Conservation (phyloP, 2,329 filamentous ascomycete genomes). For the Diatrype stigma region DNA sequence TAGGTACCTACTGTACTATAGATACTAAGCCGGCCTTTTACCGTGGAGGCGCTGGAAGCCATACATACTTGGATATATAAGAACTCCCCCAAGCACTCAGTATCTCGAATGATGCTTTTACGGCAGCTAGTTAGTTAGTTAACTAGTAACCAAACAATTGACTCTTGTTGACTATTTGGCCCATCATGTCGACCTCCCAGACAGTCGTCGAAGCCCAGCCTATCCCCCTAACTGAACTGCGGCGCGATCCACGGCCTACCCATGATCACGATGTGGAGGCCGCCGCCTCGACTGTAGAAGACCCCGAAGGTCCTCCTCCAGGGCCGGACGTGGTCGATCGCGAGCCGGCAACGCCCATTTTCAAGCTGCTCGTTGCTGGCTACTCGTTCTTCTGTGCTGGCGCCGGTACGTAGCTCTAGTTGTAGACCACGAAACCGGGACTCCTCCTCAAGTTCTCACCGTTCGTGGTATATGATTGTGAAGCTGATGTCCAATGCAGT, state of each 20-base stretch:
- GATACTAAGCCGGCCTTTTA: neutral
- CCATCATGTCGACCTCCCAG: neutral
- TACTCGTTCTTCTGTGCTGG: slow-evolving; percentile 65
- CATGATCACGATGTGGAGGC: slow-evolving; percentile 14
- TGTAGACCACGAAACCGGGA: no score
- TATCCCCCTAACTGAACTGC: slow-evolving; percentile 19
- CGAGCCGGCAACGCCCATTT: slow-evolving; percentile 20
- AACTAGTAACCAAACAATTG: neutral
- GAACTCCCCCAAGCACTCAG: neutral
- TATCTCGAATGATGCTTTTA: neutral
- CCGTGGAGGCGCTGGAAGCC: neutral
- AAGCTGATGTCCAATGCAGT: neutral
- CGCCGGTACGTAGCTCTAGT: slow-evolving; percentile 21
- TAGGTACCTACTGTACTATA: no score
- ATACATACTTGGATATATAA: neutral
- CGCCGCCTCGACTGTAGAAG: slow-evolving; percentile 9
- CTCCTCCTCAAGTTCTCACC: no score
- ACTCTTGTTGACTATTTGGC: neutral
- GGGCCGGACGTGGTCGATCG: slow-evolving; percentile 11
- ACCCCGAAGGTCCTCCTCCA: no score
- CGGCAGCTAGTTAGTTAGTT: neutral
- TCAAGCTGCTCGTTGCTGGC: slow-evolving; percentile 51
- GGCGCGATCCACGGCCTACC: neutral
- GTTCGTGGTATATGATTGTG: neutral
- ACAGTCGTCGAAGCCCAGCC: slow-evolving; percentile 12